Percentiles rank a stretch among this genome's conserved stretches.
phyloP scores from a whole-genome alignment of 129 eudicot species.

The Rutidosis leptorrhynchoides region DNA sequence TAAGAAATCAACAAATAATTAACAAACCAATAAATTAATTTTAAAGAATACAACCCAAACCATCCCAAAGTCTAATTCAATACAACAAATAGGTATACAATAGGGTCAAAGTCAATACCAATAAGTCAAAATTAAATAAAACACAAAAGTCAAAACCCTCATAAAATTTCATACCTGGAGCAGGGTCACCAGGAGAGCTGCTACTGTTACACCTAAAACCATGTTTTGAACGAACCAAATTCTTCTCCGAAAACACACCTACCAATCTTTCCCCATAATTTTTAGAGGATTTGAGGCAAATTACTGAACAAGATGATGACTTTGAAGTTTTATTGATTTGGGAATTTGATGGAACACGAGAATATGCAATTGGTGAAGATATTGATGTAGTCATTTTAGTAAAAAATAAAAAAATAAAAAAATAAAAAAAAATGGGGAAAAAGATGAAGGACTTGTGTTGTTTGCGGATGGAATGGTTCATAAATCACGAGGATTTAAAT shows the following conservation, averaged over 20 bases:
- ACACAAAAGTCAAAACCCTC: slow-evolving; percentile 13
- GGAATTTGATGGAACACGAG: slow-evolving; percentile 8
- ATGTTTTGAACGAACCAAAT: slow-evolving; percentile 14
- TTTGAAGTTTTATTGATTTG: slow-evolving; percentile 16
- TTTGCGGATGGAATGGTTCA: neutral
- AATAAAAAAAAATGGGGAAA: no score
- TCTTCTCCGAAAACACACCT: slow-evolving; percentile 20
- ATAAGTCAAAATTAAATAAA: neutral
- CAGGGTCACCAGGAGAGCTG: slow-evolving; percentile 40
- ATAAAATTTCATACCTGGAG: slow-evolving; percentile 18
- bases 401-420: no score
- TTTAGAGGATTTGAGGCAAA: slow-evolving; percentile 7
- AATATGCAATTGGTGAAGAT: slow-evolving; percentile 21
- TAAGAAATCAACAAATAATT: neutral
- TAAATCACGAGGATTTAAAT: slow-evolving; percentile 3
- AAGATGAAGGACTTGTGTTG: neutral
- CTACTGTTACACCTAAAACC: slow-evolving; percentile 43
- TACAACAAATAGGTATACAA: neutral
- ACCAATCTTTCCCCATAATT: slow-evolving; percentile 8
- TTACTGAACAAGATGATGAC: slow-evolving; percentile 18
- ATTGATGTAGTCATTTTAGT: slow-evolving; percentile 24
- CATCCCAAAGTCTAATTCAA: no score
- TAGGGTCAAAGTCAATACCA: neutral
- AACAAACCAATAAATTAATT: neutral
- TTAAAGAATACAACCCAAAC: neutral